A percentile compares a stretch with the other conserved stretches of the same genome.
These are phyloP conservation scores for Aspergillus terreus DNA, from an alignment of 2,329 filamentous ascomycete genomes.

Conservation along the genomic window DNA sequence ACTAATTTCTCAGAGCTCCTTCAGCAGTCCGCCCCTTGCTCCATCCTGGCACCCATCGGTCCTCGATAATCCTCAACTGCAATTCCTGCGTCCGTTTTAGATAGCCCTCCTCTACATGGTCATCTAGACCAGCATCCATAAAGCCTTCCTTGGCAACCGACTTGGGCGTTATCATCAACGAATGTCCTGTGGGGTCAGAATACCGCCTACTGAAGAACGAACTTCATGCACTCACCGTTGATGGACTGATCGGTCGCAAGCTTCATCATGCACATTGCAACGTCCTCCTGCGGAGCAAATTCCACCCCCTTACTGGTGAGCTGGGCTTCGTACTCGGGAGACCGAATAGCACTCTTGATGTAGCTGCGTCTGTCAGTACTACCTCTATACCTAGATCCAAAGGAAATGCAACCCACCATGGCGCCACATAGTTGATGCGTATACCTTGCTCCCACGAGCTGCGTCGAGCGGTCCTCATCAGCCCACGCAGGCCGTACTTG, in stretches of 20 bases:
- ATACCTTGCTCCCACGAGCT: constrained; percentile 42
- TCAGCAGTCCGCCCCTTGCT: constrained; percentile 11
- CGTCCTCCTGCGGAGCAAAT: constrained; percentile 10
- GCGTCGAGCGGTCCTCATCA: constrained; percentile 41
- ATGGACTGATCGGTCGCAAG: constrained; percentile 32
- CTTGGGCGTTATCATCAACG: constrained; percentile 40
- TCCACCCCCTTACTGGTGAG: constrained; percentile 8
- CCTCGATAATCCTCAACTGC: constrained; percentile 42
- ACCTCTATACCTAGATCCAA: background rate
- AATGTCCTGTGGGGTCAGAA: constrained; percentile 24
- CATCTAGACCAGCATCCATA: constrained; percentile 39
- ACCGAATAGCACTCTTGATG: constrained; percentile 13
- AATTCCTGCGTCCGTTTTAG: constrained; percentile 37
- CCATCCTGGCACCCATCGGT: constrained; percentile 36
- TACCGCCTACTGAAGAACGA: background rate
- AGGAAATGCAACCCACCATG: constrained; percentile 35
- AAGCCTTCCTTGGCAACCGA: constrained; percentile 39
- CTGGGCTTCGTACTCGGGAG: constrained; percentile 10
- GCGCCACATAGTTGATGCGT: constrained; percentile 47
- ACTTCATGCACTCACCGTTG: constrained; percentile 17
- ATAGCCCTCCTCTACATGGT: constrained; percentile 37
- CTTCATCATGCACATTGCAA: constrained; percentile 17
- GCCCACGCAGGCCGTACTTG: constrained; percentile 44
- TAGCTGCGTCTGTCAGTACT: constrained; percentile 4
- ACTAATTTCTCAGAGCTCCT: constrained; percentile 2